A percentile compares a stretch with the other conserved stretches of the same genome.
phyloP scores from a whole-genome alignment of 139 green algal genomes.

The Coelastrella sp. region DNA sequence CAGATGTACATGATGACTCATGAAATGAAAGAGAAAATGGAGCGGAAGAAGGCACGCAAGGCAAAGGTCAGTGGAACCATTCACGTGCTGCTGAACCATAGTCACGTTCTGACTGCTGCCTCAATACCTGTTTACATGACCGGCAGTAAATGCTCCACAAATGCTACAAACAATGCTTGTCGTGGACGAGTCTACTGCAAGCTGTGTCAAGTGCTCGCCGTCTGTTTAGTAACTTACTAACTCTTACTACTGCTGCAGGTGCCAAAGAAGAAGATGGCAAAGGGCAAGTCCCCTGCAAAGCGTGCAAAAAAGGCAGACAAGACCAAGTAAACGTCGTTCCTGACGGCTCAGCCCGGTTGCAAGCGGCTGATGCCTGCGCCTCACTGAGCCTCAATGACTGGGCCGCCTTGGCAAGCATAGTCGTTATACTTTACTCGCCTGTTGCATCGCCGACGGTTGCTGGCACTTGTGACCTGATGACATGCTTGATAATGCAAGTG shows the following conservation, averaged over 20 bases:
- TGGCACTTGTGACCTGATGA: no score
- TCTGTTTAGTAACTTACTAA: not conserved
- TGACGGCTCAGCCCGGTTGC: no score
- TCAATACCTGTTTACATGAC: no score
- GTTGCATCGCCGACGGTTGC: no score
- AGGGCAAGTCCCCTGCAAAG: slow-evolving; percentile 22
- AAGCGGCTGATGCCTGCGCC: no score
- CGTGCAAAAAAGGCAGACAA: slow-evolving; percentile 33
- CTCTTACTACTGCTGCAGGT: not conserved
- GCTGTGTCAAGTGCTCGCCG: not conserved
- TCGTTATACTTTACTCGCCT: not conserved
- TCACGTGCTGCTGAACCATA: no score
- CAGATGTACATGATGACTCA: slow-evolving; percentile 7
- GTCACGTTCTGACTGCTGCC: no score
- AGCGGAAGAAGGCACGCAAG: not conserved
- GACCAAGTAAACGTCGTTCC: not conserved
- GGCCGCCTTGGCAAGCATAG: not conserved
- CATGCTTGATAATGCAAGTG: no score
- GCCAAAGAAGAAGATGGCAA: not conserved
- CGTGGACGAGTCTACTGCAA: no score
- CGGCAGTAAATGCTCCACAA: no score
- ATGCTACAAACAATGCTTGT: no score
- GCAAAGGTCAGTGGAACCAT: not conserved
- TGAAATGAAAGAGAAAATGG: not conserved
- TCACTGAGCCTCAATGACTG: no score